Evolutionary conservation across 2,329 filamentous ascomycete species (phyloP).

Genomic region (Blastomyces silverae): DNA sequence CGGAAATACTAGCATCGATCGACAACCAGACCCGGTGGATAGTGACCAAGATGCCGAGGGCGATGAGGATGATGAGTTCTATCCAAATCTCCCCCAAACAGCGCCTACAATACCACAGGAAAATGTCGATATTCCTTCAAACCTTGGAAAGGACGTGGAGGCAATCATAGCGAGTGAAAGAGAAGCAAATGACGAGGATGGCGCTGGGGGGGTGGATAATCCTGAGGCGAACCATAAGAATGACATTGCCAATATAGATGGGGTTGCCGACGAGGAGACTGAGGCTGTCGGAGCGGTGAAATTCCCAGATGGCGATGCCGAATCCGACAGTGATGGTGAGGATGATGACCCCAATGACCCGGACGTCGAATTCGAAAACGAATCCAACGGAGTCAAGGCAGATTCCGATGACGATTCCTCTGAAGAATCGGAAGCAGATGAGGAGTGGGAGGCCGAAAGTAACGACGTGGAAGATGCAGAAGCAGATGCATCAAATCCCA

Average conservation of each 20-base stretch:
- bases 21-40: slow-evolving; percentile 32
- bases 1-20: slow-evolving; percentile 32
- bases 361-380: slow-evolving; percentile 40
- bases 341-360: slow-evolving; percentile 33
- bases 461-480: slow-evolving; percentile 43
- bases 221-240: slow-evolving; percentile 21
- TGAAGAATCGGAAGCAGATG: slow-evolving; percentile 49
- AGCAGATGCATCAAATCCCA: slow-evolving; percentile 45
- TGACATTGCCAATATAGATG: slow-evolving; percentile 27
- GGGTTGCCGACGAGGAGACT: slow-evolving; percentile 43
- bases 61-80: slow-evolving; percentile 40
- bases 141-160: slow-evolving; percentile 29
- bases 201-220: slow-evolving; percentile 23
- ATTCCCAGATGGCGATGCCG: slow-evolving; percentile 28
- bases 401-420: slow-evolving; percentile 50
- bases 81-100: slow-evolving; percentile 28
- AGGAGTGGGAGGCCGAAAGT: slow-evolving; percentile 45
- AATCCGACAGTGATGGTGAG: slow-evolving; percentile 30
- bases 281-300: slow-evolving; percentile 37
- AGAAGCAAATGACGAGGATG: slow-evolving; percentile 16
- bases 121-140: slow-evolving; percentile 8
- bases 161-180: slow-evolving; percentile 28
- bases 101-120: slow-evolving; percentile 26
- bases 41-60: slow-evolving; percentile 42
- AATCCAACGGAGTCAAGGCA: slow-evolving; percentile 31